Percentiles rank a stretch among this genome's conserved stretches.
These are phyloP conservation scores for Pyrenochaeta sp. DNA, from an alignment of 2,329 filamentous ascomycete genomes.

Conservation along the genomic window DNA sequence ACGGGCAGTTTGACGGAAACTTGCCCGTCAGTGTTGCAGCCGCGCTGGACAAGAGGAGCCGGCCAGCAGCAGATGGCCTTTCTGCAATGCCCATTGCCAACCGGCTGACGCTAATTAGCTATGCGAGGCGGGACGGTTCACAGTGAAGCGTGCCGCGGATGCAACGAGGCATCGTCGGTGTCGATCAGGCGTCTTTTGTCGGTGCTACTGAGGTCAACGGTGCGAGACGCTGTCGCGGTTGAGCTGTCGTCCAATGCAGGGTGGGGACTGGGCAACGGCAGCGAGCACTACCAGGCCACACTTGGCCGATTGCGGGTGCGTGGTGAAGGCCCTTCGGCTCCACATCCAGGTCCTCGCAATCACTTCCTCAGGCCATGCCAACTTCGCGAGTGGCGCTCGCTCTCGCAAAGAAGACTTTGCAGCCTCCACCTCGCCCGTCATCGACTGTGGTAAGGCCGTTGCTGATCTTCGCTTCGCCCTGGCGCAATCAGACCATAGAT, in stretches of 20 bases:
- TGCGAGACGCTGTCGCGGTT: too few species aligned
- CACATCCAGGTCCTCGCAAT: constrained; percentile 31
- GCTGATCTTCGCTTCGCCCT: constrained; percentile 32
- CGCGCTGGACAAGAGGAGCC: constrained; percentile 22
- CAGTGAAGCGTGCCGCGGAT: not conserved
- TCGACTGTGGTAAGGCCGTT: constrained; percentile 8
- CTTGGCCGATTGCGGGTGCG: too few species aligned
- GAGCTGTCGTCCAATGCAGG: too few species aligned
- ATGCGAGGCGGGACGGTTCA: not conserved
- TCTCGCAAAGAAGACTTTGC: constrained; percentile 15
- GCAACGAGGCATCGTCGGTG: not conserved
- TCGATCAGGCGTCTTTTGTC: constrained; percentile 7
- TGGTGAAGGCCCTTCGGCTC: constrained; percentile 23
- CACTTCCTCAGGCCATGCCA: constrained; percentile 26
- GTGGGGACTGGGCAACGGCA: not conserved
- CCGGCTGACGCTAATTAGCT: too few species aligned
- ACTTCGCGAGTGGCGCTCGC: constrained; percentile 14
- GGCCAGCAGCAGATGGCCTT: too few species aligned
- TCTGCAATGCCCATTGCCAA: too few species aligned
- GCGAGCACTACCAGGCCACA: constrained; percentile 1
- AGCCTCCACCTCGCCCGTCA: constrained; percentile 9
- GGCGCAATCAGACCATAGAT: constrained; percentile 34
- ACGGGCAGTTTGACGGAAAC: constrained; percentile 12
- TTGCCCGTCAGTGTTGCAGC: constrained; percentile 2
- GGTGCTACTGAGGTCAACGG: too few species aligned